These are phyloP conservation scores for Ricinus communis DNA, from an alignment of 345 rosid species.

Conservation along the genomic window DNA sequence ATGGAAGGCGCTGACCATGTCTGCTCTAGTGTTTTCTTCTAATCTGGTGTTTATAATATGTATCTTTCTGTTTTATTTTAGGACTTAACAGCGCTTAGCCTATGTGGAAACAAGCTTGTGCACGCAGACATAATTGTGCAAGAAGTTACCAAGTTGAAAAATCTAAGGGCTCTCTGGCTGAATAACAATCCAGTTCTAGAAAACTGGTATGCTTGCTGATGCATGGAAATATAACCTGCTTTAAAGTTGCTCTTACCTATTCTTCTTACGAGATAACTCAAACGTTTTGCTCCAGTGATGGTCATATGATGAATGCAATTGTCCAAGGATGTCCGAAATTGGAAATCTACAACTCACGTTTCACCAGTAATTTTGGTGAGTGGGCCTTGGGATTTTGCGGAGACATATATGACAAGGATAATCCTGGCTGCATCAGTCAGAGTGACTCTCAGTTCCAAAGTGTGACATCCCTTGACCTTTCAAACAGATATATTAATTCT, in stretches of 20 bases:
- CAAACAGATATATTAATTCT: conserved; percentile 61
- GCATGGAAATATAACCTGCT: not conserved
- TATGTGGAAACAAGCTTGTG: conserved; percentile 69
- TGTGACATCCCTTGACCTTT: conserved; percentile 76
- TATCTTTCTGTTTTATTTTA: conserved; percentile 20
- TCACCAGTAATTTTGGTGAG: conserved; percentile 60
- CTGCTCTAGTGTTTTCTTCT: not conserved
- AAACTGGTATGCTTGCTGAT: conserved; percentile 46
- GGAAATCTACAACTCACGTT: conserved; percentile 76
- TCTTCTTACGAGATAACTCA: conserved; percentile 12
- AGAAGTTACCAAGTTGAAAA: conserved; percentile 66
- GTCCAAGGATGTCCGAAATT: conserved; percentile 59
- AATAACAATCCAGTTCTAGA: conserved; percentile 68
- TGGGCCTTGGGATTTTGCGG: conserved; percentile 95
- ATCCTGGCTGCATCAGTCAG: conserved; percentile 45
- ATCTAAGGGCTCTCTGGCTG: conserved; percentile 79
- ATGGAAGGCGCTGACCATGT: not conserved
- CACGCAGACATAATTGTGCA: conserved; percentile 46
- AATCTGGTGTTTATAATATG: not conserved
- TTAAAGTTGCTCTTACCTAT: conserved; percentile 9
- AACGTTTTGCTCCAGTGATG: conserved; percentile 45
- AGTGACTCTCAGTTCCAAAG: conserved; percentile 43
- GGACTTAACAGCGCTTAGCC: conserved; percentile 84
- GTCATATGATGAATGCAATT: conserved; percentile 44
- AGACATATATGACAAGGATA: conserved; percentile 59